Conservation (phyloP, 192 early-diverging fungal species). For the Oehlia diaphana region DNA sequence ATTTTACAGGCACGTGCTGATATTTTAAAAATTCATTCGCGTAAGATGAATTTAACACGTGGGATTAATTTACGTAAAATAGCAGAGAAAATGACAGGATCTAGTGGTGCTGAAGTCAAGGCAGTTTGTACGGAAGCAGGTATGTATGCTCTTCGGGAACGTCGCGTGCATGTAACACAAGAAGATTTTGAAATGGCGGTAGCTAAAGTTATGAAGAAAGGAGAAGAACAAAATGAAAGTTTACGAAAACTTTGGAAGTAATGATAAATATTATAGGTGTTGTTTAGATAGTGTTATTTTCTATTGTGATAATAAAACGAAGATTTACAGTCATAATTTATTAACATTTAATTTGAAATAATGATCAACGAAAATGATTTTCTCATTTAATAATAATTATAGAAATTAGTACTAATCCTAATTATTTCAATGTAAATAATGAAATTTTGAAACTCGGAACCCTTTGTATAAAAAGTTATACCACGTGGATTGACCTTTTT, state of each 20-base stretch:
- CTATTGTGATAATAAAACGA: background rate
- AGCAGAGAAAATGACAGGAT: conserved; percentile 82
- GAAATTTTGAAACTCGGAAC: too few relatives aligned
- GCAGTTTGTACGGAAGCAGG: conserved; percentile 87
- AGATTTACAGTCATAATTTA: background rate
- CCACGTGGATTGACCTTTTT: background rate
- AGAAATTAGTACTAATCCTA: too few relatives aligned
- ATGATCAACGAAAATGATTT: background rate
- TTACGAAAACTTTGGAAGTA: conserved; percentile 99
- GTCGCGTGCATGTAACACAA: conserved; percentile 98
- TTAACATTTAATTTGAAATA: background rate
- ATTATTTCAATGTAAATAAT: too few relatives aligned
- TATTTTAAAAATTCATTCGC: conserved; percentile 89
- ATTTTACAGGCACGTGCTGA: conserved; percentile 67
- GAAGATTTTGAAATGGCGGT: conserved; percentile 99
- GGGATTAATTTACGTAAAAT: conserved; percentile 90
- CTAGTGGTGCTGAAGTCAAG: conserved; percentile 88
- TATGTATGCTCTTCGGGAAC: conserved; percentile 91
- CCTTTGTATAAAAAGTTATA: background rate
- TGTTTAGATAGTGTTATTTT: background rate
- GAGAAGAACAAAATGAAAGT: conserved; percentile 93
- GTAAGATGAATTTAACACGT: conserved; percentile 89
- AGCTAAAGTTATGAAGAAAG: conserved; percentile 99
- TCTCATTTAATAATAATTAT: background rate
- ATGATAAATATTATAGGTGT: background rate